Base-by-base conservation (phyloP, 192 early-diverging fungal species). In the Lunasporangiospora selenospora region DNA sequence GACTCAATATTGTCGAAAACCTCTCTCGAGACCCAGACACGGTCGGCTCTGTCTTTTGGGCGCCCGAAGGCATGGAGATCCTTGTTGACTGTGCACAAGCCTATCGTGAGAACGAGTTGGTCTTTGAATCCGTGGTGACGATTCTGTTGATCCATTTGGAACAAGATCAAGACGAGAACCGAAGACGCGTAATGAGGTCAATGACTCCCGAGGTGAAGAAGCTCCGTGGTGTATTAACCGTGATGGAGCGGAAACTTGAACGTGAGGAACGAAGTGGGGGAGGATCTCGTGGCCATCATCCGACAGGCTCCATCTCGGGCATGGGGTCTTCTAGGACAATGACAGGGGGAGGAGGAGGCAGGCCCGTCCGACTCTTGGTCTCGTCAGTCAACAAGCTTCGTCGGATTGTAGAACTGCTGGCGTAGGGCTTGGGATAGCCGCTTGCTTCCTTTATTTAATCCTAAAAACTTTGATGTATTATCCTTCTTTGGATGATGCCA, bases 101-200 rank as follows among this genome's bases (percentile, higher is more conserved):
- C 1, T 77, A 77, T 42, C 44, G 76, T 6, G 76, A 77, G 32
- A 77, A 77, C 37, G 76, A 77, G 42, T 59, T 63, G 76, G 67
- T 77, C 24, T 65, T 77, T 19, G 64, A 64, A 19, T 70, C 59
- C 8, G 67, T 64, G 0, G 44, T 69, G 37, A 67, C 65, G 15
- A 66, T 76, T 8, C 42, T 76, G 36, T 32, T 76, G 53, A 54
- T 62, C 19, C 69, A 73, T 38, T 18, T 76, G 53, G 75, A 66
- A 15, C 45, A 46, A 47, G 18, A 65, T 37, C 19, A 44, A 44
- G 34, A 67, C 38, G 53, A 41, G 15, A 46, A 19, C 11, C 54
- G 61, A 2, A 15, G 69, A 5, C 43, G 45, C 29, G 43, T 51
- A 1, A 23, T 73, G 42, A 38, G 44, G 19, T 23, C 53, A n/a